Evolutionary conservation across 495 filamentous ascomycete genomes (phyloP).

Genomic region (Penicillium bovifimosum): DNA sequence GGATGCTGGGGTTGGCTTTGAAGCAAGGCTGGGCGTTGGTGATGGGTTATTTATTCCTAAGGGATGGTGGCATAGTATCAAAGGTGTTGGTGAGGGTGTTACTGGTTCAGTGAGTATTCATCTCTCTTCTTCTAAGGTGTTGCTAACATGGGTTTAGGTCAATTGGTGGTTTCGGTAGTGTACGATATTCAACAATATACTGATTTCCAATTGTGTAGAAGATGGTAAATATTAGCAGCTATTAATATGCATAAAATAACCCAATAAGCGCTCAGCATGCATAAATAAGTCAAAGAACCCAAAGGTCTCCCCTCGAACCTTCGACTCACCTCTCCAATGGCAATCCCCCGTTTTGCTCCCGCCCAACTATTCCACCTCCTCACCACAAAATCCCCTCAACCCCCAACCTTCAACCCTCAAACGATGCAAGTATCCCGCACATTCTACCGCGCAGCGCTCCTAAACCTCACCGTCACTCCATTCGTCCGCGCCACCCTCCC

Average conservation of each 20-base stretch:
- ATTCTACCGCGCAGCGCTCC: conserved; percentile 26
- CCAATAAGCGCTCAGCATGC: no score
- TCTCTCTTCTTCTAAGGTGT: background rate
- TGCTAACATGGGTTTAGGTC: conserved; percentile 45
- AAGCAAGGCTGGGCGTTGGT: conserved; percentile 55
- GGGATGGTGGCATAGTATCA: conserved; percentile 96
- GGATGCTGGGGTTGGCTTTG: conserved; percentile 37
- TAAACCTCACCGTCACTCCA: conserved; percentile 26
- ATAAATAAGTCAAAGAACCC: no score
- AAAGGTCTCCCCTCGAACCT: no score
- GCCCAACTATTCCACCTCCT: background rate
- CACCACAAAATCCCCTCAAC: background rate
- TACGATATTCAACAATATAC: background rate
- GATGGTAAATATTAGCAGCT: no score
- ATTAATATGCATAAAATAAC: no score
- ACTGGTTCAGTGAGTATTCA: conserved; percentile 56
- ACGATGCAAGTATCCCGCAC: conserved; percentile 26
- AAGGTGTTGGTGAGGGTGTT: conserved; percentile 59
- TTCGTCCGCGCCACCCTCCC: conserved; percentile 20
- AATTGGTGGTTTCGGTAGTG: conserved; percentile 90
- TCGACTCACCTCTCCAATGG: conserved; percentile 4
- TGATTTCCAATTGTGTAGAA: background rate
- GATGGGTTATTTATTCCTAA: conserved; percentile 84
- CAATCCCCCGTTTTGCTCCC: conserved; percentile 6
- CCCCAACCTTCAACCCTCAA: background rate